Evolutionary conservation across 163 green algal species (phyloP).

Genomic region (Volvox carteri): DNA sequence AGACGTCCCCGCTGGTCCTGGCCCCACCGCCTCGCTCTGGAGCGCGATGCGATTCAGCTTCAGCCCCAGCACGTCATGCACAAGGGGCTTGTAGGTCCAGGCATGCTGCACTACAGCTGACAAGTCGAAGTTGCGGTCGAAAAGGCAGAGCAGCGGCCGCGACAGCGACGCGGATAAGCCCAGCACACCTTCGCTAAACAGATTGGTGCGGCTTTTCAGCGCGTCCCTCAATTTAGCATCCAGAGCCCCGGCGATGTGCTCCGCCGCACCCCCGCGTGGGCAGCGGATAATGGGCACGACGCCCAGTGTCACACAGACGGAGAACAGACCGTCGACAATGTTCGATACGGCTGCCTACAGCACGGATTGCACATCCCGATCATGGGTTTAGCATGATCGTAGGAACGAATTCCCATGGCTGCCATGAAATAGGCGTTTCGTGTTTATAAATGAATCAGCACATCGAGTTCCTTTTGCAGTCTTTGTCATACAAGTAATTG

Average conservation of each 20-base stretch:
- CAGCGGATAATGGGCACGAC: conserved; percentile 96
- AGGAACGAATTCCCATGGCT: no score
- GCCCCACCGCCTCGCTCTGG: conserved; percentile 54
- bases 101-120: conserved; percentile 85
- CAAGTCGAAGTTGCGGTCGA: conserved; percentile 99
- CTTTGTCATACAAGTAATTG: no score
- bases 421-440: no score
- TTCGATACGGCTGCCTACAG: conserved; percentile 76
- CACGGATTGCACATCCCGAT: no score
- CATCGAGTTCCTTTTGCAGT: no score
- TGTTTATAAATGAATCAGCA: no score
- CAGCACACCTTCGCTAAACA: conserved; percentile 70
- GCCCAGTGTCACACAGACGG: conserved; percentile 89
- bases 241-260: conserved; percentile 92
- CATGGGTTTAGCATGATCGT: no score
- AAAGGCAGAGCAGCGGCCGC: conserved; percentile 95
- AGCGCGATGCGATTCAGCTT: conserved; percentile 92
- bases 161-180: conserved; percentile 78
- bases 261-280: conserved; percentile 91
- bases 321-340: conserved; percentile 96
- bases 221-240: conserved; percentile 88
- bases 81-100: conserved; percentile 97
- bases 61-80: conserved; percentile 95
- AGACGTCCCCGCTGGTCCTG: conserved; percentile 8
- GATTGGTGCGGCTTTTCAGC: conserved; percentile 77